These are phyloP conservation scores for Fusarium redolens DNA, from an alignment of 2,329 filamentous ascomycete species.

Conservation along the genomic window DNA sequence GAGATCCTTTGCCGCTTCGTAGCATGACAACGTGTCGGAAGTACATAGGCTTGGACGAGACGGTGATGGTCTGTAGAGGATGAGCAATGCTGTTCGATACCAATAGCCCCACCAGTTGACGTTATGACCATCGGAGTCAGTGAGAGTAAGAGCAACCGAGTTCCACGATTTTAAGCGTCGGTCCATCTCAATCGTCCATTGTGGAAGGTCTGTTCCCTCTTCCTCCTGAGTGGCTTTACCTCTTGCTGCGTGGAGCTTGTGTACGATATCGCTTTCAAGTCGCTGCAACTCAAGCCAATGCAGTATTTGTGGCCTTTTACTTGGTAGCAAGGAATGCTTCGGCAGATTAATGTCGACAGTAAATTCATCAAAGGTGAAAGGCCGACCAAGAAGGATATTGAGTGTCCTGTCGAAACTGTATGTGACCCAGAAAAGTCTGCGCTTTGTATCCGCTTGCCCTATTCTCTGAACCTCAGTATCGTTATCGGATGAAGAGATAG, in stretches of 20 bases:
- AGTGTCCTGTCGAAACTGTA: conserved; percentile 10
- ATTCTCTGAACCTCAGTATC: accelerated
- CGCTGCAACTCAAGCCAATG: conserved; percentile 16
- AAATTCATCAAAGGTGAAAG: conserved; percentile 13
- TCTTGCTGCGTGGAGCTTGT: neutral
- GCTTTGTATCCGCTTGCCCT: neutral
- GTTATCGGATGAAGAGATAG: neutral
- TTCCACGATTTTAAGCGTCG: neutral
- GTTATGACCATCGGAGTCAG: neutral
- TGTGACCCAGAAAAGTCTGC: conserved; percentile 11
- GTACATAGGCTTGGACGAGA: neutral
- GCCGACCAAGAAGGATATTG: conserved; percentile 5
- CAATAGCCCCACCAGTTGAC: conserved; percentile 22
- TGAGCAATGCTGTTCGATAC: conserved; percentile 7
- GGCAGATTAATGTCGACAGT: neutral
- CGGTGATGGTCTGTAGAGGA: neutral
- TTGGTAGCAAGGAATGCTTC: neutral
- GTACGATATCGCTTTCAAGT: conserved; percentile 1
- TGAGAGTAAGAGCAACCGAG: neutral
- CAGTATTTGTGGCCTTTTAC: neutral
- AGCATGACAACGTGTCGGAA: neutral
- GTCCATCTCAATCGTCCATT: neutral
- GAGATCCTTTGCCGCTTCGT: conserved; percentile 1
- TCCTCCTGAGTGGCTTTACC: accelerated
- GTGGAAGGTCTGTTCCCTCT: neutral